Base-by-base conservation (phyloP, 495 filamentous ascomycete species). In the Sordaria brevicollis region DNA sequence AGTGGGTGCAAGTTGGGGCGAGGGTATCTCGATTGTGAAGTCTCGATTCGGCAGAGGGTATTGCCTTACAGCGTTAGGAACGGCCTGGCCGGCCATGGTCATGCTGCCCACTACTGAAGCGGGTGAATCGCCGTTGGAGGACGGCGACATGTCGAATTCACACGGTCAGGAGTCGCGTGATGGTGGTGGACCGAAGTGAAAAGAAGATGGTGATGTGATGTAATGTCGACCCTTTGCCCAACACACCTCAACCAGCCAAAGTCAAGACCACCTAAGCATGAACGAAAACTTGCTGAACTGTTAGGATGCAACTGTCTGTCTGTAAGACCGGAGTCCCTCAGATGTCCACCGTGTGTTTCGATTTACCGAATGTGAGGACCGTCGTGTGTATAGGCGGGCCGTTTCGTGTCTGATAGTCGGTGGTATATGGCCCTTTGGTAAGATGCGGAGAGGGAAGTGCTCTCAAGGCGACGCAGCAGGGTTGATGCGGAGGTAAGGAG, bases 101-200 rank as follows among this genome's bases (percentile, higher is more conserved):
- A 78, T 78, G 65, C 74, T 77, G 62, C 81, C 82, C 68, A 75
- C 73, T 9, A 74, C 79, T 68, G 83, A 84, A 38, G 77, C 79
- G 69, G 83, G 83, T 41, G 83, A 85, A 76, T 84, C 83, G 75
- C 81, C 81, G 74, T 81, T 84, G 68, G 83, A 85, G 62, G 82
- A 84, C 71, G 83, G 82, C 74, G 82, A 77, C 82, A 85, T 84
- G 76, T 76, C 49, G 49, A 29, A 62, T 62, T 77, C 71, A 33
- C 39, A 69, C 34, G 31, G 35, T 25, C 9, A 49, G 15, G n/a
- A 49, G 35, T 36, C 69, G 33, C 31, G 70, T 31, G 25, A 11
- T 62, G 49, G 49, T 62, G 25, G 25, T 31, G 11, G 49, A 31
- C 49, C 25, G 49, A 31, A 62, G 25, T 62, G 25, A 29, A 62